phyloP scores from a whole-genome alignment of 1,284 basidiomycete genomes.

The Pseudozyma pruni region DNA sequence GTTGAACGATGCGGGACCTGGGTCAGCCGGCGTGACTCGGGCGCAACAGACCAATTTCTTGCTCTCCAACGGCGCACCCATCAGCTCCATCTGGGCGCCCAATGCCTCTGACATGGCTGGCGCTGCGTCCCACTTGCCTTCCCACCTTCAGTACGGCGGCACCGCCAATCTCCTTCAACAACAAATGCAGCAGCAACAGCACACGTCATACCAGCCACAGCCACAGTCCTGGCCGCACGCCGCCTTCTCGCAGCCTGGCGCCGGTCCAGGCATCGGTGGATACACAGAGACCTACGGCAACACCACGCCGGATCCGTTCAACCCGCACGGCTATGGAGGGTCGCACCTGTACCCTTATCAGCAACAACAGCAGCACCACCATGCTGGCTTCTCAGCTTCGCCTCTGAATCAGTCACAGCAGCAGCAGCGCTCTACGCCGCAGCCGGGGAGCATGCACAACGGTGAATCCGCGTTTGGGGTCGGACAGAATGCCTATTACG shows the following conservation, averaged over 20 bases:
- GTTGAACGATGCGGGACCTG: no score
- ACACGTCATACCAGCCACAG: conserved; percentile 10
- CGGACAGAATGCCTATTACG: conserved; percentile 21
- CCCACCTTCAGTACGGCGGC: conserved; percentile 14
- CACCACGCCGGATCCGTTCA: conserved; percentile 40
- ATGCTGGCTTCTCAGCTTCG: conserved; percentile 5
- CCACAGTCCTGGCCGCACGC: conserved; percentile 11
- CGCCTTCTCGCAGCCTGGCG: not conserved
- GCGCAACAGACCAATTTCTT: conserved; percentile 14
- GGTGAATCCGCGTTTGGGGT: conserved; percentile 3
- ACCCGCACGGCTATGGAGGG: conserved; percentile 30
- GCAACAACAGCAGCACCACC: conserved; percentile 11
- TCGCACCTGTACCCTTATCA: not conserved
- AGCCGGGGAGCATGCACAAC: conserved; percentile 20
- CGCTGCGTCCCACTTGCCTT: conserved; percentile 6
- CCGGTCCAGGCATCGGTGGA: not conserved
- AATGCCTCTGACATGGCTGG: conserved; percentile 19
- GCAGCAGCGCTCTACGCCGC: conserved; percentile 21
- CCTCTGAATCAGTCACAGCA: conserved; percentile 8
- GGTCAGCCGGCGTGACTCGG: no score
- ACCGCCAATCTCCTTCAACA: conserved; percentile 13
- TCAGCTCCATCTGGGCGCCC: conserved; percentile 49
- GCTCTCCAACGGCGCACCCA: conserved; percentile 34
- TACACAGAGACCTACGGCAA: conserved; percentile 23
- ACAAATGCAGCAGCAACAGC: conserved; percentile 20